Evolutionary conservation across 2,329 filamentous ascomycete genomes (phyloP).

Genomic region (Clonostachys chloroleuca): DNA sequence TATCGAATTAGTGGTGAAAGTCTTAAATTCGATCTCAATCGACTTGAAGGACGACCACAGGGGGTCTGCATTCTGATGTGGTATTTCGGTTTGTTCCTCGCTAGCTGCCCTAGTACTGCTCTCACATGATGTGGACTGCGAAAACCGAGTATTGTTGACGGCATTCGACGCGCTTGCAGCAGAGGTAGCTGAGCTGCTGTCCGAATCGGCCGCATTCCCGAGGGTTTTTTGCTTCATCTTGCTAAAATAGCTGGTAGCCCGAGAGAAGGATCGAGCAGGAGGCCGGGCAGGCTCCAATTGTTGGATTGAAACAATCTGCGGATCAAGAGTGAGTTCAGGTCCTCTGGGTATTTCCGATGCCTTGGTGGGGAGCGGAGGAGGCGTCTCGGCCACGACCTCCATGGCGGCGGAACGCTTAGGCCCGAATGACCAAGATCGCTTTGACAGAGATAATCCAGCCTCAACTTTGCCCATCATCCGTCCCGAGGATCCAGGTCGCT

Average conservation of each 20-base stretch:
- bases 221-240: conserved; percentile 44
- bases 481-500: too few species aligned
- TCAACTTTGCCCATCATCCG: too few species aligned
- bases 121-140: conserved; percentile 31
- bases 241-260: conserved; percentile 43
- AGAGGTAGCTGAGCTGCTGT: conserved; percentile 41
- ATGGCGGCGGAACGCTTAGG: too few species aligned
- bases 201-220: conserved; percentile 29
- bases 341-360: too few species aligned
- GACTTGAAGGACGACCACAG: conserved; percentile 51
- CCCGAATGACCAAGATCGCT: too few species aligned
- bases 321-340: background rate
- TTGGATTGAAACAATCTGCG: background rate
- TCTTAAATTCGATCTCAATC: conserved; percentile 41
- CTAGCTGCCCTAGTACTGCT: conserved; percentile 30
- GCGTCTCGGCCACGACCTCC: too few species aligned
- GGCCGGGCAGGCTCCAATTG: background rate
- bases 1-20: conserved; percentile 68
- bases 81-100: conserved; percentile 41
- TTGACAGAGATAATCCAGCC: too few species aligned
- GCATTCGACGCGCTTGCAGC: conserved; percentile 33
- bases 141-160: conserved; percentile 26
- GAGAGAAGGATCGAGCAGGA: conserved; percentile 27
- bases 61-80: conserved; percentile 39
- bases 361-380: too few species aligned